Base-by-base conservation (phyloP, 345 rosid species). In the Linum lewisii region DNA sequence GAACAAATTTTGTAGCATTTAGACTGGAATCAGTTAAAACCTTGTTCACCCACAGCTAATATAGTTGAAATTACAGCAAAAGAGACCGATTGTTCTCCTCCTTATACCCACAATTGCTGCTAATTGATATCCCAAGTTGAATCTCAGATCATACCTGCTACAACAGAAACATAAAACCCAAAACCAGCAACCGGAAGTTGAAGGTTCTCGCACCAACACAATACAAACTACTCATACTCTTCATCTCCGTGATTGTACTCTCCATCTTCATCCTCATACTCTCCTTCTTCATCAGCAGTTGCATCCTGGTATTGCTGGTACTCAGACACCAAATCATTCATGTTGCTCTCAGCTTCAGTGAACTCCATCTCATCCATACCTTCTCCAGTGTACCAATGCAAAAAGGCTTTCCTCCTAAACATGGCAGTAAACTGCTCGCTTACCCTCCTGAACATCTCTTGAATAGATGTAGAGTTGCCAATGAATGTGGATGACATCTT, bases 181-280 rank as follows among this genome's bases (percentile, higher is more conserved):
- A 50, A 50, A 50, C 53, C 53, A 50, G 21, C 53, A 50, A 50
- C 53, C 6, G 53, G 53, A 50, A 50, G 53, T 50, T 50, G 53
- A 7, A n/a, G 53, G 53, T 50, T 16, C 19, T 14, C n/a, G n/a
- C n/a, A 0, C 9, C 11, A 50, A 50, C 53, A 8, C 11, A 15
- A 15, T 19, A 19, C 6, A 47, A 18, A 18, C 53, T 50, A 50
- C 53, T 50, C 21, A 16, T 50, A 50, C 19, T 50, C 53, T 50
- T 21, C 53, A 3, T 50, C 21, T 6, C 34, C 34, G 7, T 50
- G 53, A n/a, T n/a, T n/a, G 53, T 8, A 50, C 53, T 50, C 53
- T 50, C 21, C 53, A 7, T 50, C 53, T 14, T 50, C 53, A 50
- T 50, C 53, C 53, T 50, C 53, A 21, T 50, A 50, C n/a, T 50